These are phyloP conservation scores for Chlamydomonas asymmetrica DNA, from an alignment of 139 green algal species.

Conservation along the genomic window DNA sequence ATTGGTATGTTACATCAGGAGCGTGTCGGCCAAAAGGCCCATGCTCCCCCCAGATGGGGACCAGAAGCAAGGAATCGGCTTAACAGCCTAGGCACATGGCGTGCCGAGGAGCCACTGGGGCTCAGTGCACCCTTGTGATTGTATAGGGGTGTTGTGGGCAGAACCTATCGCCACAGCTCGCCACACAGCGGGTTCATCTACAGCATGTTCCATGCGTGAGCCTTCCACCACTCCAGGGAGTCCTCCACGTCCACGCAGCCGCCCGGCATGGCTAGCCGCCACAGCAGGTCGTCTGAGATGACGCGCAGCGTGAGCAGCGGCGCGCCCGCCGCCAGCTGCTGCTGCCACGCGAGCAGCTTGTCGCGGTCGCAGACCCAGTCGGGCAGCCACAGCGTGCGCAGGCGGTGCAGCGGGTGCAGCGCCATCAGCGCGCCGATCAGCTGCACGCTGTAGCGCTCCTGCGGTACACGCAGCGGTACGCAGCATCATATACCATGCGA, in stretches of 20 bases:
- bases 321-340: slow-evolving; percentile 10
- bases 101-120: too few relatives aligned
- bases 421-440: neutral
- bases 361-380: slow-evolving; percentile 10
- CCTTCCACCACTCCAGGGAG: slow-evolving; percentile 25
- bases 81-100: too few relatives aligned
- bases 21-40: too few relatives aligned
- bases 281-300: slow-evolving; percentile 12
- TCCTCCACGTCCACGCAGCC: slow-evolving; percentile 21
- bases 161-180: neutral
- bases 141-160: too few relatives aligned
- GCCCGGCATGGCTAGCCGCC: slow-evolving; percentile 16
- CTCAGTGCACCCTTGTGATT: too few relatives aligned
- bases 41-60: too few relatives aligned
- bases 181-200: neutral
- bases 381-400: slow-evolving; percentile 17
- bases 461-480: too few relatives aligned
- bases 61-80: too few relatives aligned
- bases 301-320: slow-evolving; percentile 17
- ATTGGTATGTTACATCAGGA: too few relatives aligned
- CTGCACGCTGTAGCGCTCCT: too few relatives aligned
- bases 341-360: slow-evolving; percentile 13
- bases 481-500: too few relatives aligned
- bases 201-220: slow-evolving; percentile 20
- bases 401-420: neutral